Evolutionary conservation across 2,329 filamentous ascomycete genomes (phyloP).

Genomic region (Colletotrichum tabaci): DNA sequence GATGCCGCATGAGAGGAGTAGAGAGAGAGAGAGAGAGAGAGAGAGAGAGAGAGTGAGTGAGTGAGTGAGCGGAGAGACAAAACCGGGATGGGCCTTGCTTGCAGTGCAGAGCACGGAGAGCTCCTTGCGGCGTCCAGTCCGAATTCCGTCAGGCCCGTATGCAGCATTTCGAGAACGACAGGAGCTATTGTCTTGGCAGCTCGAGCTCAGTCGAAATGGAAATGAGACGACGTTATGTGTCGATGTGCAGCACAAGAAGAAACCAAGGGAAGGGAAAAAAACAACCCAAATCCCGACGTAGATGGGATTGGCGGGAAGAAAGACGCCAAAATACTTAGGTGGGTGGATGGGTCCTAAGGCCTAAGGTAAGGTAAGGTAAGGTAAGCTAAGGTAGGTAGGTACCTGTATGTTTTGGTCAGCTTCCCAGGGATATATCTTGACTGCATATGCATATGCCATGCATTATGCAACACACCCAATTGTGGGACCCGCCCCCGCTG

Average conservation of each 20-base stretch:
- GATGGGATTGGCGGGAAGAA: constrained; percentile 22
- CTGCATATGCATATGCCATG: constrained; percentile 38
- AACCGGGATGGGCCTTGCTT: constrained; percentile 24
- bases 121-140: constrained; percentile 5
- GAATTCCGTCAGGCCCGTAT: constrained; percentile 17
- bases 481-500: constrained; percentile 21
- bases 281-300: background rate
- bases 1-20: too few species aligned
- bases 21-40: too few species aligned
- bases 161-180: constrained; percentile 23
- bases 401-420: constrained; percentile 3
- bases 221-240: constrained; percentile 36
- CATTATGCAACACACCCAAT: constrained; percentile 27
- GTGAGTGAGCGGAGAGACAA: too few species aligned
- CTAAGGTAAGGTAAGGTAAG: too few species aligned
- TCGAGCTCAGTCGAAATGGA: constrained; percentile 21
- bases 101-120: constrained; percentile 17
- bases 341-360: too few species aligned
- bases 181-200: constrained; percentile 40
- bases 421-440: constrained; percentile 1
- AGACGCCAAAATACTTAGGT: constrained; percentile 1
- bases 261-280: background rate
- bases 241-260: constrained; percentile 30
- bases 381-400: too few species aligned
- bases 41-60: too few species aligned